Conservation (phyloP, 2,329 filamentous ascomycete genomes). For the Microcyclosporella mali region DNA sequence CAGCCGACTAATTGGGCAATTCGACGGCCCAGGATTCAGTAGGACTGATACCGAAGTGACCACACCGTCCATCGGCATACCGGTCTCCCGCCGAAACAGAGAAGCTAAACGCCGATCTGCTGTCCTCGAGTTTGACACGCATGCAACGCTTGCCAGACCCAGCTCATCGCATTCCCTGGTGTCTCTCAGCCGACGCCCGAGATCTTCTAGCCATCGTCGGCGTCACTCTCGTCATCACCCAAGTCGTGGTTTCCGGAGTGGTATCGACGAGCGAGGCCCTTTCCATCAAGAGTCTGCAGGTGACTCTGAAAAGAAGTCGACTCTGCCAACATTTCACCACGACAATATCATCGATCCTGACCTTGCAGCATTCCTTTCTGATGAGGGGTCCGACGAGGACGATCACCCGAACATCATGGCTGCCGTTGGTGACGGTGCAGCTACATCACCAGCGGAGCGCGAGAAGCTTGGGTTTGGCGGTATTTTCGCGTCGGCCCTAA, state of each 20-base stretch:
- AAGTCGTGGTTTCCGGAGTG: constrained; percentile 60
- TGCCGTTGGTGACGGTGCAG: constrained; percentile 56
- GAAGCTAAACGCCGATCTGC: constrained; percentile 79
- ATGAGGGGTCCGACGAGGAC: constrained; percentile 79
- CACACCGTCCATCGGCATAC: constrained; percentile 59
- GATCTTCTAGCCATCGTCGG: constrained; percentile 72
- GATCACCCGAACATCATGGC: constrained; percentile 82
- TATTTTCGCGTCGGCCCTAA: constrained; percentile 60
- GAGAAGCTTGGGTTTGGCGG: constrained; percentile 69
- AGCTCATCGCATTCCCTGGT: constrained; percentile 85
- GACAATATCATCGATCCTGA: constrained; percentile 99
- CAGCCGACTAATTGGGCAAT: constrained; percentile 9
- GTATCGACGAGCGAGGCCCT: constrained; percentile 73
- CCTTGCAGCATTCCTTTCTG: constrained; percentile 89
- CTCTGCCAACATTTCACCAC: constrained; percentile 87
- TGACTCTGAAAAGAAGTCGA: constrained; percentile 57
- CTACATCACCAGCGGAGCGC: constrained; percentile 53
- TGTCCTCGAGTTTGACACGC: constrained; percentile 81
- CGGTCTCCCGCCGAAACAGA: constrained; percentile 59
- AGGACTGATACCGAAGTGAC: constrained; percentile 32
- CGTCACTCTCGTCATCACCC: constrained; percentile 85
- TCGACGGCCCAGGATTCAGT: constrained; percentile 22
- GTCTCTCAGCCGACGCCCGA: constrained; percentile 63
- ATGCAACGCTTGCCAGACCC: constrained; percentile 74
- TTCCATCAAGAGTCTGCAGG: constrained; percentile 72